phyloP scores from a whole-genome alignment of 768 basidiomycete genomes.

The Paxillus involutus region DNA sequence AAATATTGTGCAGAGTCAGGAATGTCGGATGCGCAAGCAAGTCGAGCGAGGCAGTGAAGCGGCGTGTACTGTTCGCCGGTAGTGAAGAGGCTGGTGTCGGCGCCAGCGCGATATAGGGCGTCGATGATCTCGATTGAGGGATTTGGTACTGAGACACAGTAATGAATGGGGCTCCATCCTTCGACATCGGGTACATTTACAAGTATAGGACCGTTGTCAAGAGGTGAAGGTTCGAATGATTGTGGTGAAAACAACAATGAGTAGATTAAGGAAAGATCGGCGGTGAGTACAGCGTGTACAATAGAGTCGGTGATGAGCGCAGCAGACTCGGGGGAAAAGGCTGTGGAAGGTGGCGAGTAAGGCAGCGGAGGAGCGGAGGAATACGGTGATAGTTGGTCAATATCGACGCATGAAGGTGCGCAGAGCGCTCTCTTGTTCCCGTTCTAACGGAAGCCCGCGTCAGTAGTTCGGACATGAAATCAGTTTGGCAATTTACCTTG shows the following conservation, averaged over 20 bases:
- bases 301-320: constrained; percentile 48
- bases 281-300: constrained; percentile 51
- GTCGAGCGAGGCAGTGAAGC: constrained; percentile 63
- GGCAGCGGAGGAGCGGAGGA: constrained; percentile 21
- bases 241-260: constrained; percentile 54
- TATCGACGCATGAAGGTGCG: constrained; percentile 20
- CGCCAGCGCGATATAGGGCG: constrained; percentile 72
- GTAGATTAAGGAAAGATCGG: constrained; percentile 51
- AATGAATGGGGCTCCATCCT: constrained; percentile 75
- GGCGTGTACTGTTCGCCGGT: constrained; percentile 61
- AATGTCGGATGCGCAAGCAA: constrained; percentile 32
- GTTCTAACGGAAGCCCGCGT: constrained; percentile 19
- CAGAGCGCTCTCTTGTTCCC: constrained; percentile 31
- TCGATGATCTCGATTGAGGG: constrained; percentile 68
- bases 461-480: constrained; percentile 5
- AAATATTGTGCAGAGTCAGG: constrained; percentile 39
- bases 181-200: constrained; percentile 67
- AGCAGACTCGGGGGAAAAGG: constrained; percentile 42
- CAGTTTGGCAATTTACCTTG: constrained; percentile 39
- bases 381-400: constrained; percentile 27
- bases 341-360: constrained; percentile 25
- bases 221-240: constrained; percentile 43
- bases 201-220: constrained; percentile 42
- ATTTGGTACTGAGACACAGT: constrained; percentile 54
- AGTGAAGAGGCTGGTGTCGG: constrained; percentile 72